phyloP scores from a whole-genome alignment of 129 eudicot species.

The Tagetes patula region DNA sequence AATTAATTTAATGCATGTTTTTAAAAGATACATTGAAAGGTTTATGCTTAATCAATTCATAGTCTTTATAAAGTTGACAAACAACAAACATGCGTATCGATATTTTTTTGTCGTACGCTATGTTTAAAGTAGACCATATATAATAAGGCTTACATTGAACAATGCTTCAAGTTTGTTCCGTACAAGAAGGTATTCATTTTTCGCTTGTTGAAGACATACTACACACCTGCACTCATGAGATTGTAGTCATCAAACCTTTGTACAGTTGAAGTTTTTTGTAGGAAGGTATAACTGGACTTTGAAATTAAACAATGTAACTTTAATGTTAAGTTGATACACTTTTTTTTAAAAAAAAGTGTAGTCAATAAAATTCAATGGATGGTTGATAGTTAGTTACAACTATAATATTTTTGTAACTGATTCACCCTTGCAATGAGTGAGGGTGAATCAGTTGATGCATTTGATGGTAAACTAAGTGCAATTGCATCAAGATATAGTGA shows the following conservation, averaged over 20 bases:
- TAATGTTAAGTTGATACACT: too few species aligned
- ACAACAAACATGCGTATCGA: not conserved
- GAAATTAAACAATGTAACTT: too few species aligned
- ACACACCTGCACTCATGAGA: conserved; percentile 51
- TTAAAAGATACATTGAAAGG: too few species aligned
- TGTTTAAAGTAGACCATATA: not conserved
- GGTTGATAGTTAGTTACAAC: too few species aligned
- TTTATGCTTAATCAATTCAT: too few species aligned
- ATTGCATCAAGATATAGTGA: not conserved
- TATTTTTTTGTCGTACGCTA: not conserved
- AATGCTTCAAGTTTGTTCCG: conserved; percentile 67
- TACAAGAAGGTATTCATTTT: conserved; percentile 53
- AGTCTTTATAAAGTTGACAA: too few species aligned
- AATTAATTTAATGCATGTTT: too few species aligned
- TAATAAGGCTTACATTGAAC: conserved; percentile 45
- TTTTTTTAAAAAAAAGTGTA: too few species aligned
- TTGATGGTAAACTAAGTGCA: not conserved
- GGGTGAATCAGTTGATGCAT: not conserved
- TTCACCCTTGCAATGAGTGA: not conserved
- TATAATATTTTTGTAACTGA: too few species aligned
- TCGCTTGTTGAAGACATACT: conserved; percentile 55
- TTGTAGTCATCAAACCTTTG: conserved; percentile 9
- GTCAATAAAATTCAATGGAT: too few species aligned
- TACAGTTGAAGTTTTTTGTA: not conserved
- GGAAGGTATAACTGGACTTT: too few species aligned